Base-by-base conservation (phyloP, 2,329 filamentous ascomycete species). In the Nannizziopsis arthrosporioides region DNA sequence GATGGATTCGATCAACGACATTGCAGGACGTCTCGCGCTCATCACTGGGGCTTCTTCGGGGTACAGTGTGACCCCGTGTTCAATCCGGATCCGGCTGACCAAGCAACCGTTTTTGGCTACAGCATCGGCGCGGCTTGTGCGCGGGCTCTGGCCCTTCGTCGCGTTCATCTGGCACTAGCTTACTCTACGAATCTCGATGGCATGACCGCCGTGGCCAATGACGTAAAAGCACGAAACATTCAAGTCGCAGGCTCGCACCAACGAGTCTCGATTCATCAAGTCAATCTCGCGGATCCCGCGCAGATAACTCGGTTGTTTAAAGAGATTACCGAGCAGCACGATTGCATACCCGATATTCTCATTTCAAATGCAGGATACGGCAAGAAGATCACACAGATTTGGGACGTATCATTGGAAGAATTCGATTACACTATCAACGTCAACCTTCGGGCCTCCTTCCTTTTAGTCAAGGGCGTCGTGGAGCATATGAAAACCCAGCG, bases 311-410 rank as follows among this genome's bases (percentile, higher is more conserved):
- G 61, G 3, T 69, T 83, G 54, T 80, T 78, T 49, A 55, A 66
- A 11, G 71, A 79, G 48, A 74, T 83, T 38, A 63, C 71, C 42
- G 57, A 63, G 0, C 58, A 73, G 44, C 78, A 82, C 58, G 68
- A 67, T 9, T 68, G 74, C 48, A 68, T 69, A 1, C 77, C 78
- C 0, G 77, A 83, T 56, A 82, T 85, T 17, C 66, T 84, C 2
- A 62, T 85, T 19, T 76, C 75, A 8, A 85, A 85, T 56, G 81
- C 81, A 1, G 81, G 80, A 0, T 73, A 81, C 54, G 80, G 80
- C 36, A 79, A 78, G 57, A 70, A 78, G n/a, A 74, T 80, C 49
- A 61, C 66, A 0, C 62, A 70, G 18, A 70, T 78, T 42, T 68
- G 72, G 57, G 78, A 82, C 50, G 81, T 83, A 51, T 68, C 72